Percentiles rank a stretch among this genome's conserved stretches.
Conservation (phyloP, 305 asterid genomes). For the Rubia balearica region DNA sequence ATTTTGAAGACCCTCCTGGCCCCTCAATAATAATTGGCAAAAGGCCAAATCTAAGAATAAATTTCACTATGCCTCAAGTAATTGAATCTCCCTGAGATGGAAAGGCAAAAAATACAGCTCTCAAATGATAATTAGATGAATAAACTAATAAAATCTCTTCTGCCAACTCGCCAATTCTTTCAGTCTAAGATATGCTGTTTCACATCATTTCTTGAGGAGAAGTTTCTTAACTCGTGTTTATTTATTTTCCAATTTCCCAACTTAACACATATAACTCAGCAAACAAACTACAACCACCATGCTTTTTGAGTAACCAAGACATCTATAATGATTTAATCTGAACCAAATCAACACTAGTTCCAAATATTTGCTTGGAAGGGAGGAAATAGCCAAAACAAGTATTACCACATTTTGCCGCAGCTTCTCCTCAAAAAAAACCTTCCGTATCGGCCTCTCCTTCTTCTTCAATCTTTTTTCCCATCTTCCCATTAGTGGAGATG, state of each 20-base stretch:
- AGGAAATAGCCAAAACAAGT: neutral
- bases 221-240: constrained; percentile 3
- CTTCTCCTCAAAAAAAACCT: too few species aligned
- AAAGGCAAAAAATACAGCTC: neutral
- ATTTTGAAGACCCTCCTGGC: neutral
- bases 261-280: neutral
- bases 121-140: neutral
- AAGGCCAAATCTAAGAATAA: neutral
- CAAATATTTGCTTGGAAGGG: neutral
- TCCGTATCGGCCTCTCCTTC: too few species aligned
- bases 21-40: neutral
- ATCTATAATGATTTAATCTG: neutral
- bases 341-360: neutral
- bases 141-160: neutral
- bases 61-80: neutral
- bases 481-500: too few species aligned
- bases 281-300: neutral
- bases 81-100: neutral
- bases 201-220: constrained; percentile 8
- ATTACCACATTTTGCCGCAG: too few species aligned
- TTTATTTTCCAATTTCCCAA: neutral
- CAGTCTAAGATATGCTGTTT: neutral
- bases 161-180: neutral
- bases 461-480: too few species aligned
- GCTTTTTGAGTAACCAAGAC: constrained; percentile 1